These are phyloP conservation scores for Turritis glabra DNA, from an alignment of 345 rosid genomes.

Conservation along the genomic window DNA sequence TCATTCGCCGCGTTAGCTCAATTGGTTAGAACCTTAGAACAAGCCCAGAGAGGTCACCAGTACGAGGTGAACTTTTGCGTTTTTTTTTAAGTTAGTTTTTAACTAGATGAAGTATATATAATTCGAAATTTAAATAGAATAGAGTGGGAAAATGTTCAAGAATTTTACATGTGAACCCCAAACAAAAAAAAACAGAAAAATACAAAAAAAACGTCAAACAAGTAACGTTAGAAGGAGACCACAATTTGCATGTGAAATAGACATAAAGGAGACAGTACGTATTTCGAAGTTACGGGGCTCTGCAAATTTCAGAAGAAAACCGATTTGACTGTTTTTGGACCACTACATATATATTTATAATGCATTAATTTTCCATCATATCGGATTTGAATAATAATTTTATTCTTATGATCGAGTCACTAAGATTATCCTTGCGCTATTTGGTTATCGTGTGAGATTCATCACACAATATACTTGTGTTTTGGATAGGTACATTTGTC, in stretches of 20 bases:
- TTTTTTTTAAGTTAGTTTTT: neutral
- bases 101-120: neutral
- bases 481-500: neutral
- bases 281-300: slow-evolving; percentile 30
- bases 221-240: slow-evolving; percentile 36
- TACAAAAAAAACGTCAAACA: slow-evolving; percentile 42
- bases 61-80: neutral
- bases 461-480: neutral
- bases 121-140: neutral
- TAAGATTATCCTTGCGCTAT: neutral
- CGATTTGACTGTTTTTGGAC: slow-evolving; percentile 21
- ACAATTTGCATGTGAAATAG: slow-evolving; percentile 38
- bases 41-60: neutral
- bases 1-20: neutral
- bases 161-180: slow-evolving; percentile 29
- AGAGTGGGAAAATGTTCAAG: slow-evolving; percentile 28
- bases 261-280: slow-evolving; percentile 32
- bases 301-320: slow-evolving; percentile 20
- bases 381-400: neutral
- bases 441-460: neutral
- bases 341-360: neutral
- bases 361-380: neutral
- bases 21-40: neutral
- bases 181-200: neutral
- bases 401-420: slow-evolving; percentile 5